phyloP scores from a whole-genome alignment of 768 basidiomycete genomes.

The Leucocoprinus sp. region DNA sequence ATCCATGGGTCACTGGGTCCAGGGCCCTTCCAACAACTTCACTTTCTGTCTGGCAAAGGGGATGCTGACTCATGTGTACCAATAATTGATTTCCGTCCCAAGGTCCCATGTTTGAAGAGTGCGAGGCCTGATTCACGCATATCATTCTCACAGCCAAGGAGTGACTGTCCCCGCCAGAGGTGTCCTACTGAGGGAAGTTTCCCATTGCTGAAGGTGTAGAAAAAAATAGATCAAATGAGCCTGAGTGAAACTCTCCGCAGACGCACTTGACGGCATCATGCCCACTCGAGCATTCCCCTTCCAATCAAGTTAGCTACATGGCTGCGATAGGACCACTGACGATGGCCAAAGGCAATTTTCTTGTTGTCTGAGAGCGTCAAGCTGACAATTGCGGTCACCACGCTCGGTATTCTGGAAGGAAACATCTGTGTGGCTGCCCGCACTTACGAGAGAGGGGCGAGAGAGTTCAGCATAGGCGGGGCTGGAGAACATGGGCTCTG shows the following conservation, averaged over 20 bases:
- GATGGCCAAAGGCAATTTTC: conserved; percentile 91
- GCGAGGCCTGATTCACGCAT: conserved; percentile 85
- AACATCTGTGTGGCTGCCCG: conserved; percentile 35
- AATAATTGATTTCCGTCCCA: conserved; percentile 60
- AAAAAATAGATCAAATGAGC: conserved; percentile 12
- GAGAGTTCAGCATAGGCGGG: conserved; percentile 27
- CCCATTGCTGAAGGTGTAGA: conserved; percentile 51
- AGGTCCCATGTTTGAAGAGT: conserved; percentile 82
- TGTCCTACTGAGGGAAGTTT: conserved; percentile 54
- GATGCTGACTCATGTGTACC: conserved; percentile 30
- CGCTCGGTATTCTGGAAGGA: conserved; percentile 64
- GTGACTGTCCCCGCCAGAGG: conserved; percentile 80
- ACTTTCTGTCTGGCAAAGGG: conserved; percentile 29
- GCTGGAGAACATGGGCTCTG: conserved; percentile 28
- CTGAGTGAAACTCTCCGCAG: conserved; percentile 6
- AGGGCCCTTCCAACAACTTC: conserved; percentile 65
- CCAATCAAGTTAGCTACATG: conserved; percentile 76
- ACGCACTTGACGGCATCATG: conserved; percentile 77
- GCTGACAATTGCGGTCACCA: conserved; percentile 53
- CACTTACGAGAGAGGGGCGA: conserved; percentile 24
- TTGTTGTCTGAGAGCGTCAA: conserved; percentile 60
- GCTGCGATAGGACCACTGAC: conserved; percentile 89
- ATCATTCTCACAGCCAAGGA: conserved; percentile 87
- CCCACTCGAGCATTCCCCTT: conserved; percentile 58
- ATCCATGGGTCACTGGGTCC: conserved; percentile 95